phyloP scores from a whole-genome alignment of 768 basidiomycete genomes.

The Auriscalpium microsporum region DNA sequence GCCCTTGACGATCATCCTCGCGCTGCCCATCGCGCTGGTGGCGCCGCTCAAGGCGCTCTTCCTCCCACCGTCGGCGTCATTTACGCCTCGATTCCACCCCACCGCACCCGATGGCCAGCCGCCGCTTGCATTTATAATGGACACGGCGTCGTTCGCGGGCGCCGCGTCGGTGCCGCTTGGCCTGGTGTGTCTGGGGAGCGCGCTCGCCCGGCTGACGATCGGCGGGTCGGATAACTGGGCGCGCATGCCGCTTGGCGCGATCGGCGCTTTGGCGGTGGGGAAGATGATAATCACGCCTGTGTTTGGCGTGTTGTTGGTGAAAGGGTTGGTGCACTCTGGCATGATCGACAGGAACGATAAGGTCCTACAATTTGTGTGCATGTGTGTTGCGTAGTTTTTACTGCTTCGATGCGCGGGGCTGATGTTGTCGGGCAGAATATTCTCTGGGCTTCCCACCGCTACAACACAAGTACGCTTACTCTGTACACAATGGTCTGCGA shows the following conservation, averaged over 20 bases:
- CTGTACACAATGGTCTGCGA: background rate
- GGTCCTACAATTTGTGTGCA: slow-evolving; percentile 58
- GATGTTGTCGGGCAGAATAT: slow-evolving; percentile 3
- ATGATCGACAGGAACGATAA: slow-evolving; percentile 44
- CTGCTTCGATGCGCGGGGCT: background rate
- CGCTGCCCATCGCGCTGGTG: slow-evolving; percentile 49
- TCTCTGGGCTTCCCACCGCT: slow-evolving; percentile 10
- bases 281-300: slow-evolving; percentile 53
- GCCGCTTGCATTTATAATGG: slow-evolving; percentile 53
- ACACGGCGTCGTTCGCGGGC: slow-evolving; percentile 51
- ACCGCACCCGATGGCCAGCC: slow-evolving; percentile 58
- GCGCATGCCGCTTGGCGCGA: slow-evolving; percentile 41
- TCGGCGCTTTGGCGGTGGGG: slow-evolving; percentile 41
- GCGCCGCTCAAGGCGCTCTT: slow-evolving; percentile 56
- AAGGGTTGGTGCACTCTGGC: slow-evolving; percentile 37
- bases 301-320: slow-evolving; percentile 47
- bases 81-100: slow-evolving; percentile 27
- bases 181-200: slow-evolving; percentile 53
- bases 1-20: slow-evolving; percentile 43
- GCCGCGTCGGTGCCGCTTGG: slow-evolving; percentile 57
- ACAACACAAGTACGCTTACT: slow-evolving; percentile 6
- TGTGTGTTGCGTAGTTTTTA: slow-evolving; percentile 33
- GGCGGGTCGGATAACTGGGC: slow-evolving; percentile 37
- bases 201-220: slow-evolving; percentile 49
- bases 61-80: slow-evolving; percentile 33